Conservation (phyloP, 163 green algal genomes). For the Chlamydomonas reinhardtii region DNA sequence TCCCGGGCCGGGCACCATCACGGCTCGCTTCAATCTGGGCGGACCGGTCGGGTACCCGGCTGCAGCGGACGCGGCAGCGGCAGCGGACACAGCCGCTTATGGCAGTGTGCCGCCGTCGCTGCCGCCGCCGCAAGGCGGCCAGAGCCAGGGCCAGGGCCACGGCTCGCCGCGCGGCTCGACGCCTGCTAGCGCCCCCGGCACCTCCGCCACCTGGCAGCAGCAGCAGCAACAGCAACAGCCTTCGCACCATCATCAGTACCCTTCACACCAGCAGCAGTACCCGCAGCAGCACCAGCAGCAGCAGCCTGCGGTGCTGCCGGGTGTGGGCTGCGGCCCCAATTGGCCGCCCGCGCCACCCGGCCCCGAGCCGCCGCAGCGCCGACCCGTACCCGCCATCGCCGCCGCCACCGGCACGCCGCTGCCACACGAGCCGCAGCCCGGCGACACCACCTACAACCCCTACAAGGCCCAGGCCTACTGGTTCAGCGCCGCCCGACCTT, state of each 20-base stretch:
- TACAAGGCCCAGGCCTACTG: slow-evolving; percentile 43
- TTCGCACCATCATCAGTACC: too few species aligned
- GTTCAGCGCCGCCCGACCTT: too few species aligned
- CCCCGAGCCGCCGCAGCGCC: neutral
- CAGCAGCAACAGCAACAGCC: neutral
- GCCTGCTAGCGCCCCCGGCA: neutral
- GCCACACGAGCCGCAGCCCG: neutral
- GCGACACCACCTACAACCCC: slow-evolving; percentile 18
- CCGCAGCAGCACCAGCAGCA: neutral
- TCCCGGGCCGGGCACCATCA: neutral
- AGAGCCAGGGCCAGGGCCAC: too few species aligned
- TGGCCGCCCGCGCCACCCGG: neutral
- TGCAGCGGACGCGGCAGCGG: too few species aligned
- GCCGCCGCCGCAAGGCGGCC: too few species aligned
- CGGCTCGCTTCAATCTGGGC: neutral
- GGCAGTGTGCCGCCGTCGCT: too few species aligned
- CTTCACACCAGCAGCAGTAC: slow-evolving; percentile 2
- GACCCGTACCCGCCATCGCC: neutral
- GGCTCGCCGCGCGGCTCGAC: too few species aligned
- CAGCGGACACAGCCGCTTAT: too few species aligned
- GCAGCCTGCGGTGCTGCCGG: neutral
- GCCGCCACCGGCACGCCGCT: neutral
- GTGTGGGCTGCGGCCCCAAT: neutral
- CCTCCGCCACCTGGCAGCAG: neutral
- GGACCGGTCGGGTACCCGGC: too few species aligned